phyloP scores from a whole-genome alignment of 2,329 filamentous ascomycete species.

The Sporothrix sp. region DNA sequence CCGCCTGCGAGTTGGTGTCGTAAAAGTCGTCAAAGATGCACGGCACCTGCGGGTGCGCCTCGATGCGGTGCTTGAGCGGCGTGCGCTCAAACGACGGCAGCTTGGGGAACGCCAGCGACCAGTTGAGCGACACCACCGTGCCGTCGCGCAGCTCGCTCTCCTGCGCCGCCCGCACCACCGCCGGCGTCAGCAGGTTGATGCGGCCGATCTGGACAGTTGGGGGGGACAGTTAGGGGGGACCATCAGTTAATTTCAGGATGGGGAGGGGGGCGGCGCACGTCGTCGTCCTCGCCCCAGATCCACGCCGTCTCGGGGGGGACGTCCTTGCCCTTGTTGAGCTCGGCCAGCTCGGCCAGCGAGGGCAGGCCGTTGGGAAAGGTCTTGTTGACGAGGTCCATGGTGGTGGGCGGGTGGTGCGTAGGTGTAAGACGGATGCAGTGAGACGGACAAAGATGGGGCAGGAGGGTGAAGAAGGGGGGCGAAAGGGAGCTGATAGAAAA shows the following conservation, averaged over 20 bases:
- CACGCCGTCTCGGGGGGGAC: constrained; percentile 12
- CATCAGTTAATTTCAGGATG: too few species aligned
- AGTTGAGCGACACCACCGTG: constrained; percentile 4
- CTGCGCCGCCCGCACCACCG: not conserved
- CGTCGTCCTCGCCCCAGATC: constrained; percentile 11
- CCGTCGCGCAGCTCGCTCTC: constrained; percentile 6
- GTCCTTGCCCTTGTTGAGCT: constrained; percentile 6
- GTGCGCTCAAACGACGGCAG: not conserved
- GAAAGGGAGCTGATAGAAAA: too few species aligned
- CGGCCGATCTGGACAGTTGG: constrained; percentile 3
- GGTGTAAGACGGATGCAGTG: too few species aligned
- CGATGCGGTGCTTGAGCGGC: not conserved
- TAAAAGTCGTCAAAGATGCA: constrained; percentile 27
- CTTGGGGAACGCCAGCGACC: not conserved
- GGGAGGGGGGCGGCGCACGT: not conserved
- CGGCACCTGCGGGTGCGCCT: not conserved
- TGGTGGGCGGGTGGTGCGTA: not conserved
- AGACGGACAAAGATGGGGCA: too few species aligned
- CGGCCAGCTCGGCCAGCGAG: constrained; percentile 8
- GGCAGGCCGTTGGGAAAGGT: constrained; percentile 10
- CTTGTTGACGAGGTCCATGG: constrained; percentile 7
- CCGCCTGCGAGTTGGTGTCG: constrained; percentile 38
- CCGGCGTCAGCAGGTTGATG: constrained; percentile 6
- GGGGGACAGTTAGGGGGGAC: too few species aligned
- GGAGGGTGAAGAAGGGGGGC: too few species aligned